Evolutionary conservation across 352 stramenopile genomes (phyloP), one percentile per base, ranked within the genome.

Genomic region (Proteromonas lacertae): DNA sequence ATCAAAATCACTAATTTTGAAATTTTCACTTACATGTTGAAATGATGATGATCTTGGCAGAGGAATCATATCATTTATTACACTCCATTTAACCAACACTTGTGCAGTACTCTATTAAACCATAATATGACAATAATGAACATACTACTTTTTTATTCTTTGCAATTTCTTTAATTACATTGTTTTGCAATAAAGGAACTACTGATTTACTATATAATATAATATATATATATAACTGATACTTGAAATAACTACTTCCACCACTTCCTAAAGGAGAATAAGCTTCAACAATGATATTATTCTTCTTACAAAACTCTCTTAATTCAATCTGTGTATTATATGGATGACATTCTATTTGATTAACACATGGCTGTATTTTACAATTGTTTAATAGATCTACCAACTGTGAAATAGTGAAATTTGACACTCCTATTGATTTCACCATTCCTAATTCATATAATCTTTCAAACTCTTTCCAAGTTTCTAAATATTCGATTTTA

Each of bases 301-400:
- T 25, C 25, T 20, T 37, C 20, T 59, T 25, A 41, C 61, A 72
- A 47, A 62, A 72, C 6, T 55, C 44, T 0, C 62, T 16, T 5
- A 72, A 37, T 26, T 47, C 40, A 26, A 32, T 38, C 44, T 74
- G 62, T 41, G 56, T 50, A 9, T 69, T 50, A 42, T 66, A 65
- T 22, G 65, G 65, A 44, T 78, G 65, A 17, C 59, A 35, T 46
- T 78, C 65, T 5, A 74, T 54, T 50, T 78, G 62, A 41, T 71
- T 64, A 16, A 68, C 53, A 4, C 44, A 44, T 16, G 63, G 63
- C 16, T 30, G 37, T 17, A 72, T 65, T 4, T 35, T 45, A 34
- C 38, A 39, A 22, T 53, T 45, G 33, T 41, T 47, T 14, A 71
- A 39, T 18, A 78, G 32, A 19, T 65, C 59, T 31, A 55, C 44